Evolutionary conservation across 495 filamentous ascomycete species (phyloP).

Genomic region (Immersiella caudata): DNA sequence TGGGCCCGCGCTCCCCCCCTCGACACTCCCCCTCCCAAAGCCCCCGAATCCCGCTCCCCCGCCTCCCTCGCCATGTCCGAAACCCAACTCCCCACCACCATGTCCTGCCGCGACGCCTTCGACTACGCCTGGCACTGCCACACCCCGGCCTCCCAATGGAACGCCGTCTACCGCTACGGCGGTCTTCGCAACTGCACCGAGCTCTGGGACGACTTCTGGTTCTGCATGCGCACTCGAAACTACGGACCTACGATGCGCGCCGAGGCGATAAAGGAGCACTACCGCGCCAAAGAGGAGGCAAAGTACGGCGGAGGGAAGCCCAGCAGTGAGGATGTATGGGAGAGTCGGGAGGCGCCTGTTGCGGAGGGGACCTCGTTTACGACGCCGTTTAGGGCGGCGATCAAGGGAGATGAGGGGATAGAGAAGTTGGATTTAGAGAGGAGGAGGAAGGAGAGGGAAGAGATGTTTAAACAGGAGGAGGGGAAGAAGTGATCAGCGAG

Average conservation of each 20-base stretch:
- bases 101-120: constrained; percentile 90
- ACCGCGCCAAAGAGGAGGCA: constrained; percentile 65
- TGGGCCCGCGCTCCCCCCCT: constrained; percentile 24
- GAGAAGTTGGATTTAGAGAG: constrained; percentile 55
- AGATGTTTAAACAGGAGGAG: constrained; percentile 23
- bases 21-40: constrained; percentile 13
- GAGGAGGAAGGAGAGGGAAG: constrained; percentile 43
- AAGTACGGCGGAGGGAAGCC: constrained; percentile 67
- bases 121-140: constrained; percentile 96
- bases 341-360: constrained; percentile 59
- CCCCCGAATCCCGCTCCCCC: constrained; percentile 23
- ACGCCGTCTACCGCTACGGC: constrained; percentile 80
- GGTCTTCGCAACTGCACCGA: constrained; percentile 70
- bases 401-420: constrained; percentile 64
- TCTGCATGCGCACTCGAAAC: constrained; percentile 84
- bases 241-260: constrained; percentile 53
- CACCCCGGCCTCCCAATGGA: constrained; percentile 85
- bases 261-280: constrained; percentile 67
- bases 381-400: constrained; percentile 52
- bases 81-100: constrained; percentile 71
- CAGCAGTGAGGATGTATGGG: constrained; percentile 95
- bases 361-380: constrained; percentile 47
- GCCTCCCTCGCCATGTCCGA: constrained; percentile 47
- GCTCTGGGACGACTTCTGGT: constrained; percentile 88
- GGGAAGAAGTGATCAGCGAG: constrained; percentile 16